phyloP scores from a whole-genome alignment of 768 basidiomycete genomes.

The Lyophyllum shimeji region DNA sequence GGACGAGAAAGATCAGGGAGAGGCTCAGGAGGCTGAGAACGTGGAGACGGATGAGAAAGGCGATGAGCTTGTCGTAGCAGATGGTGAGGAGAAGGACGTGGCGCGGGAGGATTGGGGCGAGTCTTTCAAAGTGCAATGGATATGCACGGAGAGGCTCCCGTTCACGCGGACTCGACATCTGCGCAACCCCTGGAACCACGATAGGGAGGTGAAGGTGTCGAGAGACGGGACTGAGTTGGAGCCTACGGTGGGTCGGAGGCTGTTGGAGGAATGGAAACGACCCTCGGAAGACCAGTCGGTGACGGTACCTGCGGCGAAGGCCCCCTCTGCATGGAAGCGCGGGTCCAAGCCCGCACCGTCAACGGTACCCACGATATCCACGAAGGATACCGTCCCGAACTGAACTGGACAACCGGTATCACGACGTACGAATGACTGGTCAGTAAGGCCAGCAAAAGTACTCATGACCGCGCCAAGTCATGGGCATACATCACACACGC shows the following conservation, averaged over 20 bases:
- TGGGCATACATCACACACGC: conserved; percentile 4
- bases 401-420: conserved; percentile 20
- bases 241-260: conserved; percentile 63
- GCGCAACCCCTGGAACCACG: conserved; percentile 93
- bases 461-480: neutral
- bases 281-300: conserved; percentile 23
- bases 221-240: conserved; percentile 93
- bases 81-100: conserved; percentile 24
- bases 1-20: conserved; percentile 19
- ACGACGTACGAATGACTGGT: conserved; percentile 26
- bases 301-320: neutral
- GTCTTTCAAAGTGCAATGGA: conserved; percentile 83
- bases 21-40: conserved; percentile 18
- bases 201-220: conserved; percentile 77
- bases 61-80: conserved; percentile 18
- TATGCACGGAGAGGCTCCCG: conserved; percentile 66
- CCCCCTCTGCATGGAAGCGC: conserved; percentile 1
- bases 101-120: conserved; percentile 82
- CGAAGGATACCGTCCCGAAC: conserved; percentile 1
- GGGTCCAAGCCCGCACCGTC: conserved; percentile 4
- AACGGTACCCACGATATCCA: conserved; percentile 2
- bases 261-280: conserved; percentile 70
- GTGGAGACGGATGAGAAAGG: neutral
- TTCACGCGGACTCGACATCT: conserved; percentile 78
- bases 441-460: conserved; percentile 1